These are phyloP conservation scores for Diospyros lotus DNA, from an alignment of 148 eudicot species.

Conservation along the genomic window DNA sequence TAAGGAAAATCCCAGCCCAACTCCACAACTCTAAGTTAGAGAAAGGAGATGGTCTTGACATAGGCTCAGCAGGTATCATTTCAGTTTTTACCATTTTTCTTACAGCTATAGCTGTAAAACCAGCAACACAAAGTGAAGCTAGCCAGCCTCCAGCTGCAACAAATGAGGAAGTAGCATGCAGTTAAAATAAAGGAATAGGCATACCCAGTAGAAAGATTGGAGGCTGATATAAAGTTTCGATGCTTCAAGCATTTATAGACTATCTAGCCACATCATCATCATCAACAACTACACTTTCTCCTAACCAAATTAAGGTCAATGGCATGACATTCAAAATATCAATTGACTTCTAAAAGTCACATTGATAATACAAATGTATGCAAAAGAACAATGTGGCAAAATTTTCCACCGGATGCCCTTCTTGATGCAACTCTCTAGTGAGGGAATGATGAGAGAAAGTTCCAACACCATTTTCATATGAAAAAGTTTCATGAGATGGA, in stretches of 20 bases:
- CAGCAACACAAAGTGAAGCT: slow-evolving; percentile 91
- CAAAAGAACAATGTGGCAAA: no score
- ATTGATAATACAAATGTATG: no score
- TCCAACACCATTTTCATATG: no score
- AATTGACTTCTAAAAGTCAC: no score
- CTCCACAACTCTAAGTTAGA: slow-evolving; percentile 61
- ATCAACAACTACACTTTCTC: no score
- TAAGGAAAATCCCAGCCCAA: slow-evolving; percentile 68
- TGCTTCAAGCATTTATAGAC: background rate
- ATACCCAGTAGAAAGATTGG: background rate
- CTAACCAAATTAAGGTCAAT: no score
- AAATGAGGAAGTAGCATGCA: slow-evolving; percentile 5
- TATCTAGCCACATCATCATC: no score
- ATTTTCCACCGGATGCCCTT: no score
- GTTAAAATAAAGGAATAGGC: background rate
- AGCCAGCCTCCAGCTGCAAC: slow-evolving; percentile 94
- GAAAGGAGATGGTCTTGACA: slow-evolving; percentile 89
- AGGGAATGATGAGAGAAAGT: no score
- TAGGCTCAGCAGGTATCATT: slow-evolving; percentile 88
- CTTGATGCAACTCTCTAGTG: no score
- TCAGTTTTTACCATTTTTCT: slow-evolving; percentile 86
- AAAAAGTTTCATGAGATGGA: no score
- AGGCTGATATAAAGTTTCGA: background rate
- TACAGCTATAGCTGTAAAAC: slow-evolving; percentile 82
- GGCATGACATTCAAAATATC: no score